These are phyloP conservation scores for Avena atlantica DNA, from an alignment of 176 grass and related monocot species.

Conservation along the genomic window DNA sequence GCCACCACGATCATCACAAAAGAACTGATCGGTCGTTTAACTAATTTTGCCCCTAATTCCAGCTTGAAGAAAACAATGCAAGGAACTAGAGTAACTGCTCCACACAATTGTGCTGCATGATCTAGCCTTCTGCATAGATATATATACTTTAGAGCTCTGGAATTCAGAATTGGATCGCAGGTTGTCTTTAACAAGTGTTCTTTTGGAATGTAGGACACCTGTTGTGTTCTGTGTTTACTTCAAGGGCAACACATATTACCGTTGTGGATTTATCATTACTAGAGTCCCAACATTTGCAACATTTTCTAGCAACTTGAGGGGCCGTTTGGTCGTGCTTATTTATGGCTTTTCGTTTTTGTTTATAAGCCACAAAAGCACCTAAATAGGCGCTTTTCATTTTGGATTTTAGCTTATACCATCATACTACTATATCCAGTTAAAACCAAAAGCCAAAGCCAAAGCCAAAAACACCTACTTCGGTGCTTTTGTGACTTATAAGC, in stretches of 20 bases:
- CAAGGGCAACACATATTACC: not conserved
- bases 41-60: not conserved
- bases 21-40: slow-evolving; percentile 10
- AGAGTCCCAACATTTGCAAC: not conserved
- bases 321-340: too few species aligned
- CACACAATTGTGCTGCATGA: not conserved
- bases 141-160: not conserved
- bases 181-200: not conserved
- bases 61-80: not conserved
- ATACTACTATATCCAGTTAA: too few species aligned
- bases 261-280: not conserved
- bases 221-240: not conserved
- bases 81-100: not conserved
- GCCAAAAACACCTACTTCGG: too few species aligned
- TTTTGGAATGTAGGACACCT: not conserved
- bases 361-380: too few species aligned
- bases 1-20: not conserved
- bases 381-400: too few species aligned
- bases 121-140: not conserved
- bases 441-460: too few species aligned
- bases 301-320: not conserved
- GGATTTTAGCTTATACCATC: too few species aligned
- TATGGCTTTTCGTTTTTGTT: too few species aligned
- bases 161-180: not conserved
- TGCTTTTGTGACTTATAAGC: too few species aligned